Conservation (phyloP, 202 grass and related monocot genomes). For the Bolboschoenoplectus hybrid region DNA sequence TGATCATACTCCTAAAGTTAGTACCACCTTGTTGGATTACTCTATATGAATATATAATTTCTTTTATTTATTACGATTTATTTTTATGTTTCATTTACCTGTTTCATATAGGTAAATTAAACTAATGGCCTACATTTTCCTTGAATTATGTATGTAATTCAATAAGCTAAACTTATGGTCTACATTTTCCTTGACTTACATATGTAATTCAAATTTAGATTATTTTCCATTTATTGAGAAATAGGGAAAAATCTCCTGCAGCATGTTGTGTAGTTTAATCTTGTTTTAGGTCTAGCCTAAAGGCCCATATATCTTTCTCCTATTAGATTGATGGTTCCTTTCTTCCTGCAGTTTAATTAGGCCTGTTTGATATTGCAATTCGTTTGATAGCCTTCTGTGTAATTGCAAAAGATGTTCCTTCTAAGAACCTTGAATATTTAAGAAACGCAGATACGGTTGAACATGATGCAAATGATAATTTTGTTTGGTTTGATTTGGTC, state of each 20-base stretch:
- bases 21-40: conserved; percentile 13
- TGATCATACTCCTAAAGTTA: conserved; percentile 42
- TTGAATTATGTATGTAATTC: neutral
- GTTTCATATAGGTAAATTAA: conserved; percentile 9
- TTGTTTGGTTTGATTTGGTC: conserved; percentile 34
- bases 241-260: neutral
- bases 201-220: neutral
- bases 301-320: neutral
- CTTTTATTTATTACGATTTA: conserved; percentile 14
- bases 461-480: neutral
- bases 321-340: neutral
- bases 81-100: neutral
- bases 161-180: neutral
- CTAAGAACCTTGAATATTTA: neutral
- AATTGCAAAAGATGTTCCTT: neutral
- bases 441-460: neutral
- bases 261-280: neutral
- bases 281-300: neutral
- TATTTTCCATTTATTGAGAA: neutral
- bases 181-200: neutral
- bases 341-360: neutral
- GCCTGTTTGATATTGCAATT: neutral
- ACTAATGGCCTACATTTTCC: neutral
- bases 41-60: conserved; percentile 13
- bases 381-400: neutral